phyloP scores from a whole-genome alignment of 345 rosid species.

The Eutrema japonicum region DNA sequence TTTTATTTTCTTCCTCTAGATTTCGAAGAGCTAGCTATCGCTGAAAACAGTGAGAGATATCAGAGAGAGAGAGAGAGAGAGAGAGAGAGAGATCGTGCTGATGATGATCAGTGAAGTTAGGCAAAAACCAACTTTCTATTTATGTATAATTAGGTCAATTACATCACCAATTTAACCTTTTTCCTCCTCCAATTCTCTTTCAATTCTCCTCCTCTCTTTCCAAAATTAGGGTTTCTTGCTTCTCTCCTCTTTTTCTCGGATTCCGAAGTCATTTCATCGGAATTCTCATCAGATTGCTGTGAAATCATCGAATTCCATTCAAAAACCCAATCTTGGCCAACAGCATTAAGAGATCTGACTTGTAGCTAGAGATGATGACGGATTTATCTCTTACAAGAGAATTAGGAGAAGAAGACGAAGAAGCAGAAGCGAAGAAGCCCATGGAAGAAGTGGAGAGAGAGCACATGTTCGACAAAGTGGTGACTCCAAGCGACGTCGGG shows the following conservation, averaged over 20 bases:
- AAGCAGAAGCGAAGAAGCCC: constrained; percentile 34
- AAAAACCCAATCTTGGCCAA: constrained; percentile 15
- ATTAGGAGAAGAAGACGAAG: constrained; percentile 23
- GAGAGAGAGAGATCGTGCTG: constrained; percentile 19
- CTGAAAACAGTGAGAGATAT: constrained; percentile 28
- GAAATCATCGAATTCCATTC: background rate
- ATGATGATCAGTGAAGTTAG: constrained; percentile 41
- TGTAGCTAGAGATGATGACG: constrained; percentile 39
- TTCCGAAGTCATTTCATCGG: constrained; percentile 36
- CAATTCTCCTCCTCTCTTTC: constrained; percentile 26
- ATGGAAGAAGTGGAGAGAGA: constrained; percentile 51
- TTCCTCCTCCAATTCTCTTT: background rate
- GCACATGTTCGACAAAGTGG: constrained; percentile 83
- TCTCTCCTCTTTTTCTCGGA: background rate
- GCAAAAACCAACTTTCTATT: constrained; percentile 42
- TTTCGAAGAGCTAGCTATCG: constrained; percentile 19
- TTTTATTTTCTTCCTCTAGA: background rate
- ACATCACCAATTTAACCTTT: constrained; percentile 33
- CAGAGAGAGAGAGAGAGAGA: constrained; percentile 33
- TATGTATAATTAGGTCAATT: constrained; percentile 48
- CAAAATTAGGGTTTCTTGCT: constrained; percentile 39
- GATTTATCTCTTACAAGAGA: constrained; percentile 56
- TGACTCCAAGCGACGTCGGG: constrained; percentile 86
- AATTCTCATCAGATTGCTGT: constrained; percentile 13
- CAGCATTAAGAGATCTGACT: constrained; percentile 33